These are phyloP conservation scores for Huntiella abstrusa DNA, from an alignment of 2,329 filamentous ascomycete genomes.

Conservation along the genomic window DNA sequence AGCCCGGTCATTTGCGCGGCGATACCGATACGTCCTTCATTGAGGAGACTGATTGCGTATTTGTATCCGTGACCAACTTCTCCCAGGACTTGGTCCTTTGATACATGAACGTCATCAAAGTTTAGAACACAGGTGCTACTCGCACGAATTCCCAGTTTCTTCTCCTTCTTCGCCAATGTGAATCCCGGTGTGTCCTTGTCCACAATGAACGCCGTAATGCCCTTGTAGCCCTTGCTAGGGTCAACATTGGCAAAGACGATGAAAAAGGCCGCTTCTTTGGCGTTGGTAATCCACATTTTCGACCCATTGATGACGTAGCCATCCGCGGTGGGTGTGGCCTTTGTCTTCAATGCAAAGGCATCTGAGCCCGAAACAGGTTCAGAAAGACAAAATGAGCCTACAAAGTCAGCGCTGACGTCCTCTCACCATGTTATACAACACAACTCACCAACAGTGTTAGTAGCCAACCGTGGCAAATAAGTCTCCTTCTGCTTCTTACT, in stretches of 20 bases:
- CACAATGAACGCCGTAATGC: conserved; percentile 88
- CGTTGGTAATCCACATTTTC: conserved; percentile 99
- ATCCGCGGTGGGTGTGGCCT: conserved; percentile 62
- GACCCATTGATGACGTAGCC: conserved; percentile 77
- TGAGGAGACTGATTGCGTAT: conserved; percentile 83
- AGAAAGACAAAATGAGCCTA: conserved; percentile 69
- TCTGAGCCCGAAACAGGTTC: conserved; percentile 88
- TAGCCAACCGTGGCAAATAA: conserved; percentile 79
- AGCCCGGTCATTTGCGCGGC: conserved; percentile 97
- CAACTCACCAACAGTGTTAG: conserved; percentile 49
- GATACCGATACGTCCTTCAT: conserved; percentile 94
- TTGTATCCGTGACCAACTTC: conserved; percentile 89
- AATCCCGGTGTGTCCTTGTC: conserved; percentile 83
- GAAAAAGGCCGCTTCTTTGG: conserved; percentile 82
- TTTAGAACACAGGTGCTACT: conserved; percentile 94
- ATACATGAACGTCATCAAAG: conserved; percentile 89
- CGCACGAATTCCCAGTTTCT: conserved; percentile 93
- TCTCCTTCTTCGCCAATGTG: conserved; percentile 96
- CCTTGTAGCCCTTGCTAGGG: conserved; percentile 82
- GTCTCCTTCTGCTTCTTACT: conserved; percentile 60
- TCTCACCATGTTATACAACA: neutral
- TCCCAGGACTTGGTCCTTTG: conserved; percentile 73
- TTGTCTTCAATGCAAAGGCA: conserved; percentile 85
- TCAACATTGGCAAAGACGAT: conserved; percentile 96
- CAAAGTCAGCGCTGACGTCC: neutral